Evolutionary conservation across 2,329 filamentous ascomycete species (phyloP), one percentile per base, ranked within the genome.

Genomic region (Cryoendolithus antarcticus): DNA sequence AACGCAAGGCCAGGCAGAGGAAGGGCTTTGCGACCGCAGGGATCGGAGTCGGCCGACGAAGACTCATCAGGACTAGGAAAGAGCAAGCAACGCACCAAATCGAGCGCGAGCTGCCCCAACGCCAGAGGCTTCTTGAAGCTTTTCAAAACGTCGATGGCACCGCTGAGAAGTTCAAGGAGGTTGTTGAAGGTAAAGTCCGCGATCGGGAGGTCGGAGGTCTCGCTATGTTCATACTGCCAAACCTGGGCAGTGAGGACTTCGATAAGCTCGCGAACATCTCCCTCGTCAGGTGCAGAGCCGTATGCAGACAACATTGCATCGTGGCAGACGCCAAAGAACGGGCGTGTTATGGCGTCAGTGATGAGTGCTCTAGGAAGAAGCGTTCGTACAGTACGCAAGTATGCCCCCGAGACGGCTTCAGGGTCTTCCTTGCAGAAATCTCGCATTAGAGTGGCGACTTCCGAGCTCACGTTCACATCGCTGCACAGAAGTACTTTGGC

Each of bases 131-230:
- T 55, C 40, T 56, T 56, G 37, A 51, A 53, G 32, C 45, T 49
- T 37, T 49, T 53, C n/a, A 57, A 38, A 6, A 49, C 35, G 5
- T 37, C 39, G 9, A 55, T 37, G 32, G 61, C 61, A 35, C 49
- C 58, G 8, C 50, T 46, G 10, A 69, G 49, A 19, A 69, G 52
- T 30, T 56, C 59, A 2, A 64, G 57, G 13, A 69, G 55, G 4
- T 54, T 54, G 6, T 35, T 21, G 15, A 57, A 44, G 4, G 45
- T 44, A 8, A 42, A 21, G 37, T 58, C 55, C 6, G 41, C 19
- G 9, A 52, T 29, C 2, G 50, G 46, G 13, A 48, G 37, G 11
- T 49, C 47, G 7, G 46, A 40, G 27, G 46, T 35, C 39, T 57
- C 55, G 6, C 30, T 34, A 34, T 57, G 54, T 8, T 44, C 29